Conservation (phyloP, 2,329 filamentous ascomycete genomes). For the Pseudogymnoascus sp. region DNA sequence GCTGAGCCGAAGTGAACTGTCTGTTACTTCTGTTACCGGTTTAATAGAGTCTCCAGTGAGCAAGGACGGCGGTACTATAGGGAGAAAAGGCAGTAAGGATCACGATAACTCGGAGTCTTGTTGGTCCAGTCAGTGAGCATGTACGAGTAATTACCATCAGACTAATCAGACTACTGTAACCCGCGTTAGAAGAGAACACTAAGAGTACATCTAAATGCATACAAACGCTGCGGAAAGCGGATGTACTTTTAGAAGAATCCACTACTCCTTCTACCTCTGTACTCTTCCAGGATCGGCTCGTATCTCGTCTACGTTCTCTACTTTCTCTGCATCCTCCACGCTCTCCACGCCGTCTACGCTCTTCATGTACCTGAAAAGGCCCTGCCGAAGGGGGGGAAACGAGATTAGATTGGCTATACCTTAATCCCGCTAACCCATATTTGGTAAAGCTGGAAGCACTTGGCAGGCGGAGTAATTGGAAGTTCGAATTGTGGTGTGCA, state of each 20-base stretch:
- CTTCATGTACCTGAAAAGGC: not conserved
- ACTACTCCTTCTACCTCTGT: not conserved
- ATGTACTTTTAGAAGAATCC: not conserved
- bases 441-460: not conserved
- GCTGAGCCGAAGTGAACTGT: not conserved
- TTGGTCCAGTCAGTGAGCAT: not conserved
- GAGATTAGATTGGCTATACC: conserved; percentile 3
- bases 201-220: not conserved
- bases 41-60: not conserved
- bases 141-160: not conserved
- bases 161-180: not conserved
- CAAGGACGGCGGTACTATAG: not conserved
- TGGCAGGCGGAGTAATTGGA: conserved; percentile 7
- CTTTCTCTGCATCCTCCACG: too few species aligned
- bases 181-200: not conserved
- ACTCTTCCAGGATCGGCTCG: conserved; percentile 2
- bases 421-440: not conserved
- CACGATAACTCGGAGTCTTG: not conserved
- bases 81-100: conserved; percentile 1
- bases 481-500: conserved; percentile 7
- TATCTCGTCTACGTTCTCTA: not conserved
- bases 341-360: not conserved
- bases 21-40: not conserved
- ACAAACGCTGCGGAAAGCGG: not conserved
- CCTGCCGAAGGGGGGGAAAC: not conserved